Evolutionary conservation across 306 rosid genomes (phyloP).

Genomic region (Fragaria nilgerrensis): DNA sequence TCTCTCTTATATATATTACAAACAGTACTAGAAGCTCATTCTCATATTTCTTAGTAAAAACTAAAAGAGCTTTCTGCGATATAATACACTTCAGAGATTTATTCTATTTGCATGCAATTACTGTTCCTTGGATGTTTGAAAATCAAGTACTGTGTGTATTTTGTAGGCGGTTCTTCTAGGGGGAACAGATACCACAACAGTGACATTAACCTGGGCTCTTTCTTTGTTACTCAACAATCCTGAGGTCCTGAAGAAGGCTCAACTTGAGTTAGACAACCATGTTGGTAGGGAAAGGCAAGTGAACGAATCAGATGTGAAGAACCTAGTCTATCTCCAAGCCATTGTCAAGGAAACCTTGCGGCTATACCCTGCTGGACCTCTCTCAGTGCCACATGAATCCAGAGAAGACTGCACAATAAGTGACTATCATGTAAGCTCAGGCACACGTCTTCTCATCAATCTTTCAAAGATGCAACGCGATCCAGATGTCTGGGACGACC

Average conservation of each 20-base stretch:
- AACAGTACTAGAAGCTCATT: no score
- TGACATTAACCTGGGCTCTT: neutral
- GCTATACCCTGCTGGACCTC: neutral
- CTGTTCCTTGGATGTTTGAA: neutral
- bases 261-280: neutral
- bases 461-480: neutral
- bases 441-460: neutral
- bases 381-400: neutral
- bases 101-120: no score
- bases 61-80: no score
- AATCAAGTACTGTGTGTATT: neutral
- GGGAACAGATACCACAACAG: neutral
- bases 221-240: neutral
- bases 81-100: no score
- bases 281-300: neutral
- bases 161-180: neutral
- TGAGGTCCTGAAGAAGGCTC: neutral
- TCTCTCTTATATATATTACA: no score
- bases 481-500: neutral
- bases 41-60: no score
- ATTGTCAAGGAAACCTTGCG: neutral
- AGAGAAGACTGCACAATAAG: neutral
- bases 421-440: neutral
- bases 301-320: neutral
- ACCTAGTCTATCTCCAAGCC: neutral